Conservation (phyloP, 192 early-diverging fungal species). For the Mortierella hygrophila region DNA sequence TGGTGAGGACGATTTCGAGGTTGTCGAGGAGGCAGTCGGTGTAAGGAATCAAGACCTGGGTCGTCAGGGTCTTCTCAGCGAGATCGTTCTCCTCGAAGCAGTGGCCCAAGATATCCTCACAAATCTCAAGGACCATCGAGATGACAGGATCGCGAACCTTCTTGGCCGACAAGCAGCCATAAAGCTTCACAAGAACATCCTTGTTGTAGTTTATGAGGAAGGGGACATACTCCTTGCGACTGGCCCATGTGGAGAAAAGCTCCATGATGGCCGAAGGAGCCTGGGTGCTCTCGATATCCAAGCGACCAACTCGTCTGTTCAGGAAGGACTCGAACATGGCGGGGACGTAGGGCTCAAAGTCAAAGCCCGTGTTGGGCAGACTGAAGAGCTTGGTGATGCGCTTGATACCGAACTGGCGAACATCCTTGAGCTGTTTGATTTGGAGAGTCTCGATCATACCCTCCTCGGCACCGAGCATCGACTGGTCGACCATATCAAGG, state of each 20-base stretch:
- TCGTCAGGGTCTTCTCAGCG: constrained; percentile 54
- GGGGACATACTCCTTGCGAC: constrained; percentile 68
- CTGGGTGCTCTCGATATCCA: constrained; percentile 91
- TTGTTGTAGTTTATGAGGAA: constrained; percentile 78
- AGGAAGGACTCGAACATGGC: constrained; percentile 83
- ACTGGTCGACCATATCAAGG: constrained; percentile 25
- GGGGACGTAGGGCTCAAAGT: constrained; percentile 82
- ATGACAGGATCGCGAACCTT: constrained; percentile 83
- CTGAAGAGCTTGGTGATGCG: constrained; percentile 85
- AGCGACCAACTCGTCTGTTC: constrained; percentile 73
- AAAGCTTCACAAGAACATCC: constrained; percentile 75
- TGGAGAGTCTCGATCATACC: constrained; percentile 47
- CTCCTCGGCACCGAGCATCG: constrained; percentile 36
- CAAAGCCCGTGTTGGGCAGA: constrained; percentile 72
- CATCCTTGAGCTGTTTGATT: constrained; percentile 68
- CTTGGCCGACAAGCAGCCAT: constrained; percentile 82
- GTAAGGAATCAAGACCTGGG: constrained; percentile 64
- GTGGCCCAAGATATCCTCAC: constrained; percentile 75
- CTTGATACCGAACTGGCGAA: constrained; percentile 80
- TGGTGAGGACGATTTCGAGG: constrained; percentile 64
- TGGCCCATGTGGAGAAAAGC: constrained; percentile 85
- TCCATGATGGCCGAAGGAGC: constrained; percentile 83
- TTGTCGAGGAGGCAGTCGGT: constrained; percentile 71
- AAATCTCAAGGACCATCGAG: constrained; percentile 77
- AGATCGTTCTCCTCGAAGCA: constrained; percentile 66